Evolutionary conservation across 163 green algal species (phyloP).

Genomic region (Scenedesmus sp.): DNA sequence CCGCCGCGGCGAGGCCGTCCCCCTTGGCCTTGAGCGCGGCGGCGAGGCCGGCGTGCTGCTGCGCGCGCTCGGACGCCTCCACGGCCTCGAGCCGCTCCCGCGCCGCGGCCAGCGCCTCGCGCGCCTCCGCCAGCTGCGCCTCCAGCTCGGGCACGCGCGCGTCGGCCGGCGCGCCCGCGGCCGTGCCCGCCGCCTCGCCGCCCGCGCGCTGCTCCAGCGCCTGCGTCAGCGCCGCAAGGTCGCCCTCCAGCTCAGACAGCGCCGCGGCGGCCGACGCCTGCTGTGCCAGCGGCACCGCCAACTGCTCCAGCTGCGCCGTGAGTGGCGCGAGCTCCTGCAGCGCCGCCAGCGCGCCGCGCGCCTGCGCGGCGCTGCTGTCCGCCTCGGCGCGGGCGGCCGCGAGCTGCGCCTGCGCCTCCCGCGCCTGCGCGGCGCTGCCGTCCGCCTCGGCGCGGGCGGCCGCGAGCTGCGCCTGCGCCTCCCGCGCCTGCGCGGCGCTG

Average conservation of each 20-base stretch:
- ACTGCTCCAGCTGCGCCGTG: background rate
- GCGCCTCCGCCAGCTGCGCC: background rate
- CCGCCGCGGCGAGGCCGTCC: background rate
- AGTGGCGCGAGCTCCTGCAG: too few relatives aligned
- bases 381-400: too few relatives aligned
- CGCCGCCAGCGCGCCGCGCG: too few relatives aligned
- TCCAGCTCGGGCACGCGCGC: background rate
- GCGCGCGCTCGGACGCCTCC: background rate
- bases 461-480: too few relatives aligned
- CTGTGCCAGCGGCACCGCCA: background rate
- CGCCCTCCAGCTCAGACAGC: background rate
- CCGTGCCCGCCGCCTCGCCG: background rate
- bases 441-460: too few relatives aligned
- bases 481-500: too few relatives aligned
- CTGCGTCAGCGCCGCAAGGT: background rate
- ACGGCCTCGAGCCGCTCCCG: background rate
- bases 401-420: too few relatives aligned
- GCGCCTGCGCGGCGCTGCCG: too few relatives aligned
- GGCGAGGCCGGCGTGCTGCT: background rate
- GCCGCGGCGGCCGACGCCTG: too few relatives aligned
- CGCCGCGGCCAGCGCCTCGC: background rate
- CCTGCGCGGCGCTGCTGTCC: too few relatives aligned
- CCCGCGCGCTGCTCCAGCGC: background rate
- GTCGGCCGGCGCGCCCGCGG: background rate
- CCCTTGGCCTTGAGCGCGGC: background rate